Percentiles rank a stretch among this genome's conserved stretches.
These are phyloP conservation scores for Nakazawaea ernobii DNA, from an alignment of 805 yeast species.

Conservation along the genomic window DNA sequence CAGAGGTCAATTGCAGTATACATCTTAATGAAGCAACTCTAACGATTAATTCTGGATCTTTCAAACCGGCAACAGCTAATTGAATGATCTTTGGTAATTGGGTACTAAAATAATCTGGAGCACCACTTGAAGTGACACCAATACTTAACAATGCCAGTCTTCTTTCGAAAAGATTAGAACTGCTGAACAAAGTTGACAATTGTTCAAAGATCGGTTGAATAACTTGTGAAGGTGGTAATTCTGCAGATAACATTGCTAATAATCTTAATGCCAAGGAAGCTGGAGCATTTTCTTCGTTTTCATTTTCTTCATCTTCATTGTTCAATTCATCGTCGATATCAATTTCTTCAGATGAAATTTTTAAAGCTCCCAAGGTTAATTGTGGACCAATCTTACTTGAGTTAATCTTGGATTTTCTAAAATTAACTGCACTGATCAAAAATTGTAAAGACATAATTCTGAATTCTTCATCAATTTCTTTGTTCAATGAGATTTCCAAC, in stretches of 20 bases:
- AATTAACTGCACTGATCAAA: slow-evolving; percentile 69
- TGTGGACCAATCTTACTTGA: slow-evolving; percentile 81
- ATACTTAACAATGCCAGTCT: slow-evolving; percentile 82
- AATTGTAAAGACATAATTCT: slow-evolving; percentile 82
- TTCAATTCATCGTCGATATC: slow-evolving; percentile 74
- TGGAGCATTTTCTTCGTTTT: slow-evolving; percentile 87
- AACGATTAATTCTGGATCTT: slow-evolving; percentile 69
- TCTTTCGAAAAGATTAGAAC: slow-evolving; percentile 70
- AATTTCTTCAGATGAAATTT: slow-evolving; percentile 68
- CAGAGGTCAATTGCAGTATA: slow-evolving; percentile 70
- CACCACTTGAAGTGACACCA: slow-evolving; percentile 83
- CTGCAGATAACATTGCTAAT: slow-evolving; percentile 70
- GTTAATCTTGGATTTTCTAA: slow-evolving; percentile 74
- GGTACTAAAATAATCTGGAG: slow-evolving; percentile 84
- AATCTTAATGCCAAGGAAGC: slow-evolving; percentile 73
- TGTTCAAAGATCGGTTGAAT: slow-evolving; percentile 71
- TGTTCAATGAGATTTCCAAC: slow-evolving; percentile 67
- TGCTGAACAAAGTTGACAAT: slow-evolving; percentile 49
- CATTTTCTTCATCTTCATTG: slow-evolving; percentile 84
- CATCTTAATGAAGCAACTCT: slow-evolving; percentile 83
- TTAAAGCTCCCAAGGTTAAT: slow-evolving; percentile 66
- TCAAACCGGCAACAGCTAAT: slow-evolving; percentile 67
- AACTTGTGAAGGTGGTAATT: slow-evolving; percentile 90
- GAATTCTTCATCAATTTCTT: slow-evolving; percentile 68
- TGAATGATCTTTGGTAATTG: slow-evolving; percentile 73